A percentile compares a stretch with the other conserved stretches of the same genome.
These are phyloP conservation scores for Starmera pachycereana DNA, from an alignment of 805 yeast species.

Conservation along the genomic window DNA sequence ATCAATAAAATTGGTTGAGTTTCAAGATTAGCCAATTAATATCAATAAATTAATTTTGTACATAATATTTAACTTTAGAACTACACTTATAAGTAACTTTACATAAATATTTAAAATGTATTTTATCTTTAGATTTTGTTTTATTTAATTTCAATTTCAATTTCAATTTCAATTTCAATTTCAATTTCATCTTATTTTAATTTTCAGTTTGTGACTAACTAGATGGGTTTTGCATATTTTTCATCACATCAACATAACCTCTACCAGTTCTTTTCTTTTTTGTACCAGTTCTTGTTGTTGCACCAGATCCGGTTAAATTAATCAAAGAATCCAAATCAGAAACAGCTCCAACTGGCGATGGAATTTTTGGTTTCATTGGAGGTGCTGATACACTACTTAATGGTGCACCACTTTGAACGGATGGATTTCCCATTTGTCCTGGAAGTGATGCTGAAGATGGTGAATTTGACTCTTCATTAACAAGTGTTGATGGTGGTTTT, in stretches of 20 bases:
- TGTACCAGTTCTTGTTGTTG: conserved; percentile 19
- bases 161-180: no score
- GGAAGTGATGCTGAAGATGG: background rate
- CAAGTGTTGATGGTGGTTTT: conserved; percentile 29
- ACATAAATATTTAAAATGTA: no score
- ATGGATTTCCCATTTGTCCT: background rate
- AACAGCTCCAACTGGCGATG: conserved; percentile 10
- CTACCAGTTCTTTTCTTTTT: conserved; percentile 37
- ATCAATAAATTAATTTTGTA: no score
- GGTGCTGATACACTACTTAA: conserved; percentile 2
- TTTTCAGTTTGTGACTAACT: background rate
- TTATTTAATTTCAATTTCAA: no score
- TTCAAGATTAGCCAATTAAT: no score
- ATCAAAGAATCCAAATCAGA: conserved; percentile 37
- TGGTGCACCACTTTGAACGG: conserved; percentile 2
- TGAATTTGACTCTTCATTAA: conserved; percentile 4
- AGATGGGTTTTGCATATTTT: conserved; percentile 7
- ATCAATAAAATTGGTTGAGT: no score
- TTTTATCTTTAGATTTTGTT: background rate
- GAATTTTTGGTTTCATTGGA: conserved; percentile 2
- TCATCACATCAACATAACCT: conserved; percentile 64
- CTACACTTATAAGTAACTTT: no score
- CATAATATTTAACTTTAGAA: no score
- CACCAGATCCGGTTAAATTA: conserved; percentile 23
- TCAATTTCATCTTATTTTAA: background rate